phyloP scores from a whole-genome alignment of 2,329 filamentous ascomycete genomes.

The Ascochyta pisi region DNA sequence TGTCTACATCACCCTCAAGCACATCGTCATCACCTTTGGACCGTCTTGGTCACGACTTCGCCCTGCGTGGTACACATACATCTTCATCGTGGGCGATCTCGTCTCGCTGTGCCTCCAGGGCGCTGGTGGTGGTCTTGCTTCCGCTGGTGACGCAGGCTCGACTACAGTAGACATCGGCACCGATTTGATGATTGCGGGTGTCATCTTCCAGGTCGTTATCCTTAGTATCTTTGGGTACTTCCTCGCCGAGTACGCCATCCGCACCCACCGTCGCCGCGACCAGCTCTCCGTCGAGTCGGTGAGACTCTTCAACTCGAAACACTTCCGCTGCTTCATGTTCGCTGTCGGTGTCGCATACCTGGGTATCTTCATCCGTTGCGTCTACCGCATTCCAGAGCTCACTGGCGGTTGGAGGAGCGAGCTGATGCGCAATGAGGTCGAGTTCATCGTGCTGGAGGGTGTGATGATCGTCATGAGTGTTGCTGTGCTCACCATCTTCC shows the following conservation, averaged over 20 bases:
- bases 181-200: slow-evolving; percentile 65
- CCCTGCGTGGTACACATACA: slow-evolving; percentile 59
- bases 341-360: slow-evolving; percentile 52
- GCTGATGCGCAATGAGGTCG: slow-evolving; percentile 57
- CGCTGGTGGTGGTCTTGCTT: slow-evolving; percentile 64
- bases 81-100: slow-evolving; percentile 67
- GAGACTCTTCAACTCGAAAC: slow-evolving; percentile 28
- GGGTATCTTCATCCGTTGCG: slow-evolving; percentile 56
- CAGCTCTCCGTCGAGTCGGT: slow-evolving; percentile 30
- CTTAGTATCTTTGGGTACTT: slow-evolving; percentile 57
- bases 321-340: slow-evolving; percentile 41
- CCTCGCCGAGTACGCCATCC: slow-evolving; percentile 47
- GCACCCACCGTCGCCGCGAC: slow-evolving; percentile 38
- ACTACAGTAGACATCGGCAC: slow-evolving; percentile 55
- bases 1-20: slow-evolving; percentile 64
- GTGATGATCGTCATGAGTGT: slow-evolving; percentile 59
- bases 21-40: slow-evolving; percentile 64
- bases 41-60: slow-evolving; percentile 38
- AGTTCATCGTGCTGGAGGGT: slow-evolving; percentile 61
- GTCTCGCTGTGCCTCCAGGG: slow-evolving; percentile 66
- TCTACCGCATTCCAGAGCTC: slow-evolving; percentile 59
- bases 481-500: slow-evolving; percentile 55
- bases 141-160: slow-evolving; percentile 54
- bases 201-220: slow-evolving; percentile 63
- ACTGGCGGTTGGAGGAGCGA: slow-evolving; percentile 54